These are phyloP conservation scores for Beauveria sp. DNA, from an alignment of 2,329 filamentous ascomycete genomes.

Conservation along the genomic window DNA sequence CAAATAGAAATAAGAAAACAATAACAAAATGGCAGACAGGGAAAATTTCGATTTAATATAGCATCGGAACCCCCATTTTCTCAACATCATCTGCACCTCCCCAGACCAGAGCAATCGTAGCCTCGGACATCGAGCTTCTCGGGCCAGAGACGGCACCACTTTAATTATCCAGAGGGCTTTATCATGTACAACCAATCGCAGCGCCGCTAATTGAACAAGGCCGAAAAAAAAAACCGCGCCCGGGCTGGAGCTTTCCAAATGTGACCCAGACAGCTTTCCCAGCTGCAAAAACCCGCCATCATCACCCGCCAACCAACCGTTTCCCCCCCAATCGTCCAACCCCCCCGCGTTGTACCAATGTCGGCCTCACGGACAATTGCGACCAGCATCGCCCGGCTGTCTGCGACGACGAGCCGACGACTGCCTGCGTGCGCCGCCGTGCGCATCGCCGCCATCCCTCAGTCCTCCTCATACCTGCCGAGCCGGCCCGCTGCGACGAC, in stretches of 20 bases:
- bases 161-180: neutral
- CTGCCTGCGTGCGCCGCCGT: slow-evolving; percentile 17
- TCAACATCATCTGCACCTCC: neutral
- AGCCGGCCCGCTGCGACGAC: neutral
- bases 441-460: slow-evolving; percentile 16
- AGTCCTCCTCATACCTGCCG: neutral
- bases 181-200: slow-evolving; percentile 4
- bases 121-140: neutral
- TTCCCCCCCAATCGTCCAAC: no score
- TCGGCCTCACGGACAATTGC: slow-evolving; percentile 26
- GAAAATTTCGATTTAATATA: neutral
- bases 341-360: slow-evolving; percentile 15
- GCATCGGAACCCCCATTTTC: neutral
- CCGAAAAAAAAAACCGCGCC: slow-evolving; percentile 2
- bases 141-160: neutral
- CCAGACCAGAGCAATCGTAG: neutral
- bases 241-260: neutral
- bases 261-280: neutral
- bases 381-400: slow-evolving; percentile 26
- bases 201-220: slow-evolving; percentile 3
- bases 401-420: slow-evolving; percentile 22
- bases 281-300: neutral
- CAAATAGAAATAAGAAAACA: neutral
- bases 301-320: slow-evolving; percentile 5
- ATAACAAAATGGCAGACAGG: neutral